Percentiles rank a stretch among this genome's conserved stretches.
These are phyloP conservation scores for Diaporthe sp. DNA, from an alignment of 2,329 filamentous ascomycete genomes.

Conservation along the genomic window DNA sequence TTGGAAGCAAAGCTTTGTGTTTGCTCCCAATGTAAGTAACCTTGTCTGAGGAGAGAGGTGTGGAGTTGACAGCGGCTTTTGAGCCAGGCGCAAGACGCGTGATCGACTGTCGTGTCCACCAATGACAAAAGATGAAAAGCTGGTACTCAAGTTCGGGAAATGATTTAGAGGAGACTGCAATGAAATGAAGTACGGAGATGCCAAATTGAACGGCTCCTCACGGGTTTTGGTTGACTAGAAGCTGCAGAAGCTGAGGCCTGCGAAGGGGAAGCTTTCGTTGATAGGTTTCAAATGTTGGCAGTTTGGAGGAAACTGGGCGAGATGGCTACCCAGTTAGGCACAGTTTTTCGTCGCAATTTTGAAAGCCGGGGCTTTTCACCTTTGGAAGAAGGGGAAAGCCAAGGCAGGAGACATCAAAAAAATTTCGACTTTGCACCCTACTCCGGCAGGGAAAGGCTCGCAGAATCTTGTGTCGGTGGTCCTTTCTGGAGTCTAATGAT, in stretches of 20 bases:
- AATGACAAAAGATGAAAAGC: too few species aligned
- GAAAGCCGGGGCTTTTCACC: fast-evolving
- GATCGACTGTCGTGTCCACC: too few species aligned
- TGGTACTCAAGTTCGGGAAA: too few species aligned
- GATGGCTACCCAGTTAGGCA: too few species aligned
- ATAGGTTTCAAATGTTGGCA: too few species aligned
- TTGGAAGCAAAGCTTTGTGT: too few species aligned
- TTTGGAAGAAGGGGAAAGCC: neutral
- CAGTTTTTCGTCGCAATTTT: neutral
- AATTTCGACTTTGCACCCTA: neutral
- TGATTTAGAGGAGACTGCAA: neutral
- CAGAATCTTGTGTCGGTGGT: neutral
- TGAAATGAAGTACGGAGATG: neutral
- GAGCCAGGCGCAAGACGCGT: neutral
- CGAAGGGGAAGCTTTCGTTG: neutral
- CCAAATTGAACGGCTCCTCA: fast-evolving
- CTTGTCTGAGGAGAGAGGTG: neutral
- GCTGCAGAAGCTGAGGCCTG: neutral
- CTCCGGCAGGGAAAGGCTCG: too few species aligned
- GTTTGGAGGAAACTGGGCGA: too few species aligned
- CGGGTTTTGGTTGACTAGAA: neutral
- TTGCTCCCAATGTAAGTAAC: neutral
- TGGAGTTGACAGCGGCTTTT: neutral
- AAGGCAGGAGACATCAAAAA: neutral
- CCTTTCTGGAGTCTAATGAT: too few species aligned